Percentiles rank a stretch among this genome's conserved stretches.
Evolutionary conservation across 31 red algal species (phyloP).

Genomic region (Endocladia muricata): DNA sequence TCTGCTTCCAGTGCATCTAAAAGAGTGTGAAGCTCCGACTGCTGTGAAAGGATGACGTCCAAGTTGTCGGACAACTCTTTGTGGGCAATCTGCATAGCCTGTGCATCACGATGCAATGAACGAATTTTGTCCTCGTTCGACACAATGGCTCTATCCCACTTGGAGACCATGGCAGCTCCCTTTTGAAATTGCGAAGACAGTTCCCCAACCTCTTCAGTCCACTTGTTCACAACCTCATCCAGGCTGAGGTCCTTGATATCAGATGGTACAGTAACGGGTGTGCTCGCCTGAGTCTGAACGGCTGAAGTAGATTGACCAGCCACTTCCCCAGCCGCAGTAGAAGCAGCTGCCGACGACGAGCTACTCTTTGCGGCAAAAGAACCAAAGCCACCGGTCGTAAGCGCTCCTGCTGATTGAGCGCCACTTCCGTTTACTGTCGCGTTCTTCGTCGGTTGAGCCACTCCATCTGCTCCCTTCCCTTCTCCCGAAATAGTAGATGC

Average conservation of each 20-base stretch:
- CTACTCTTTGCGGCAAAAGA: not conserved
- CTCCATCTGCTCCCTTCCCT: not conserved
- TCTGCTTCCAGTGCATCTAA: slow-evolving; percentile 76
- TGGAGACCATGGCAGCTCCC: slow-evolving; percentile 58
- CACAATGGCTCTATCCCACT: slow-evolving; percentile 82
- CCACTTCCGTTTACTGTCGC: not conserved
- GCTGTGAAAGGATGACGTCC: slow-evolving; percentile 79
- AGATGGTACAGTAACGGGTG: slow-evolving; percentile 56
- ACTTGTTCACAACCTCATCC: slow-evolving; percentile 85
- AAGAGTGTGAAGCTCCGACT: slow-evolving; percentile 68
- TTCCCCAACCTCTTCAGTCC: slow-evolving; percentile 82
- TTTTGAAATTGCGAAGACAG: slow-evolving; percentile 60
- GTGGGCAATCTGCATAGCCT: slow-evolving; percentile 52
- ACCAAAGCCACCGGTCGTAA: not conserved
- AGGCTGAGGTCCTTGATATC: slow-evolving; percentile 82
- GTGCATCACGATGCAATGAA: slow-evolving; percentile 58
- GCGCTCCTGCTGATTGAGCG: not conserved
- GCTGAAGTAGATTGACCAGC: not conserved
- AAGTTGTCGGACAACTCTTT: slow-evolving; percentile 68
- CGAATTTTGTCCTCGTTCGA: slow-evolving; percentile 68
- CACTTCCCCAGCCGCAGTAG: slow-evolving; percentile 1
- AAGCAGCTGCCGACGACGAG: not conserved
- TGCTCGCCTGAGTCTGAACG: not conserved
- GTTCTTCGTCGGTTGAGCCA: not conserved
- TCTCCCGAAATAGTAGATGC: too few relatives aligned